Conservation (phyloP, 2,329 filamentous ascomycete species). For the Phaeosphaeriaceae sp. region DNA sequence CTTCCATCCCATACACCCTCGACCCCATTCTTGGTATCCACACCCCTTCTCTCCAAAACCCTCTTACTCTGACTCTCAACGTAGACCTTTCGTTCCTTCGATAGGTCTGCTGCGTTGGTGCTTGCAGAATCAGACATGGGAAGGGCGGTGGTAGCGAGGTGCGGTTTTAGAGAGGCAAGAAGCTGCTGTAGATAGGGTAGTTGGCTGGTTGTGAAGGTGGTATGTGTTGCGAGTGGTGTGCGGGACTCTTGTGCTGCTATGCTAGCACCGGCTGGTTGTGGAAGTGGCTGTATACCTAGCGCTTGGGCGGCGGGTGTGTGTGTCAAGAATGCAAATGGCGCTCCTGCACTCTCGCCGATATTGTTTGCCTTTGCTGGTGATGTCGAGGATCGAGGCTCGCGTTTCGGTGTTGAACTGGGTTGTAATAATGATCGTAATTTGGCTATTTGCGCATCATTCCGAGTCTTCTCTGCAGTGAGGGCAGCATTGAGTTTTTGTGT, state of each 20-base stretch:
- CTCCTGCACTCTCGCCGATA: background rate
- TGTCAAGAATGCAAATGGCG: constrained; percentile 63
- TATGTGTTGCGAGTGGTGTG: constrained; percentile 69
- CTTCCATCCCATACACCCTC: constrained; percentile 37
- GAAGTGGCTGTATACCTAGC: constrained; percentile 51
- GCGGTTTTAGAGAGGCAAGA: constrained; percentile 70
- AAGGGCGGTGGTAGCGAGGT: constrained; percentile 56
- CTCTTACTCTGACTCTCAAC: constrained; percentile 79
- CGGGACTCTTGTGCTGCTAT: constrained; percentile 42
- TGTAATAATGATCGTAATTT: constrained; percentile 66
- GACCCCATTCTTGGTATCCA: constrained; percentile 59
- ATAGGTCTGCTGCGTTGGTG: constrained; percentile 52
- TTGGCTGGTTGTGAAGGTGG: constrained; percentile 81
- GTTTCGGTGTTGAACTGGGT: constrained; percentile 18
- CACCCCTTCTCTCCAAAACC: constrained; percentile 75
- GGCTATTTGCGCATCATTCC: constrained; percentile 73
- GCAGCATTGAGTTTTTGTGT: constrained; percentile 76
- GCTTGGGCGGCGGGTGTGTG: constrained; percentile 55
- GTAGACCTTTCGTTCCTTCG: constrained; percentile 77
- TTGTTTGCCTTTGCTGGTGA: constrained; percentile 13
- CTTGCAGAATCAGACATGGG: constrained; percentile 20
- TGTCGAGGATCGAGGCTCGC: constrained; percentile 27
- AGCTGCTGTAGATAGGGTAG: constrained; percentile 78
- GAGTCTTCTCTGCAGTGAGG: constrained; percentile 71
- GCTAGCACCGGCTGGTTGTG: constrained; percentile 31